Base-by-base conservation (phyloP, 352 stramenopile genomes). In the Peronospora destructor region DNA sequence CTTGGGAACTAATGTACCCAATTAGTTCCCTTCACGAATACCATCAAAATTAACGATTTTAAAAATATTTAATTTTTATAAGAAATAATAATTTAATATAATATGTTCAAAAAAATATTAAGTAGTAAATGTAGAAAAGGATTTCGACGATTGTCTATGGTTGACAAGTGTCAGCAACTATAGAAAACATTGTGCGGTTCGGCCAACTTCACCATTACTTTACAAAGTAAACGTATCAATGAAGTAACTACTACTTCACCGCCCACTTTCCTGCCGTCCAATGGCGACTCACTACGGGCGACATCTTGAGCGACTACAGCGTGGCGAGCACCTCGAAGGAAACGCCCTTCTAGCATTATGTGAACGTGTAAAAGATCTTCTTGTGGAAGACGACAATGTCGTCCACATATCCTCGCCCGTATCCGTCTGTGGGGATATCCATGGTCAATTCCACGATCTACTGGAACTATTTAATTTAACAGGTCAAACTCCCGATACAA, bases 361-460 rank as follows among this genome's bases (percentile, higher is more conserved):
- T 42, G 73, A 84, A 49, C 71, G 69, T 17, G 72, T 86, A 35
- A 84, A 84, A 41, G 76, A 91, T 44, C 45, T 85, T 2, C 63
- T 87, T 11, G 64, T 78, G 7, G 71, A 84, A 48, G 84, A 96
- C 45, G 76, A 89, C 32, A 95, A 93, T 50, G 73, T 95, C 16
- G 73, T 96, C 17, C 47, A 51, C 21, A 70, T 96, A 7, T 38
- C 46, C n/a, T 76, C 83, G 16, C 85, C 87, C 51, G 72, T 96
- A 37, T 84, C 73, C 14, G 76, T 94, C 19, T 89, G 87, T 34
- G 94, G 95, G 37, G 95, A 98, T 74, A 87, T 98, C 48, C 95
- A 98, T 66, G 95, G 95, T 10, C 95, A 98, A 71, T 98, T 98
- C 71, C 95, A 95, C 62, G 95, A 98, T 73, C 72, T 98, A 30